Evolutionary conservation across 257 asterid genomes (phyloP).

Genomic region (Osmanthus fragrans): DNA sequence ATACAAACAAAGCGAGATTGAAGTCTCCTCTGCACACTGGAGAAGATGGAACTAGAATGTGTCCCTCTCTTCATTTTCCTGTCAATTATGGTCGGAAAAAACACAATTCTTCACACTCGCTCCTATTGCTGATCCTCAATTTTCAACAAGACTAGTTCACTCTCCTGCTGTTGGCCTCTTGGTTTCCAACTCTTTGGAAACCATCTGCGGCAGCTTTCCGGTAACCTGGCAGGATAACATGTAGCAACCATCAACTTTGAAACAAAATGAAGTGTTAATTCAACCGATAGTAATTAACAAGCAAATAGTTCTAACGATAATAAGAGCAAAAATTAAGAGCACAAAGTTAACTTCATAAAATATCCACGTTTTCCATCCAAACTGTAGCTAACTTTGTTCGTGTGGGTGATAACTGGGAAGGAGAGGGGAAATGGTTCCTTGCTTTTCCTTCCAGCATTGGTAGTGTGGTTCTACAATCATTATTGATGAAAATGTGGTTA

Average conservation of each 20-base stretch:
- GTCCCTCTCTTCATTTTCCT: slow-evolving; percentile 17
- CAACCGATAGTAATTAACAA: background rate
- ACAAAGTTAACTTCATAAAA: too few relatives aligned
- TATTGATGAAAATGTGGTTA: background rate
- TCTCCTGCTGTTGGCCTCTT: slow-evolving; percentile 78
- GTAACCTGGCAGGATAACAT: slow-evolving; percentile 58
- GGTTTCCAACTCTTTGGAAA: slow-evolving; percentile 68
- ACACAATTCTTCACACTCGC: slow-evolving; percentile 1
- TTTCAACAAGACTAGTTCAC: slow-evolving; percentile 70
- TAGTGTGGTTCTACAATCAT: slow-evolving; percentile 7
- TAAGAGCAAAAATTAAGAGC: background rate
- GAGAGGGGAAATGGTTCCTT: background rate
- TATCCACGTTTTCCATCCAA: background rate
- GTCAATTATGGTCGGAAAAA: slow-evolving; percentile 27
- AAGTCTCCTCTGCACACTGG: background rate
- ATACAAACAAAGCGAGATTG: too few relatives aligned
- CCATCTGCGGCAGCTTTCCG: slow-evolving; percentile 77
- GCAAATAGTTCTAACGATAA: background rate
- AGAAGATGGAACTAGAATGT: background rate
- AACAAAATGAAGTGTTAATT: slow-evolving; percentile 10
- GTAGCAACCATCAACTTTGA: background rate
- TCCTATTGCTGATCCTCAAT: slow-evolving; percentile 44
- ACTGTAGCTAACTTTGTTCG: background rate
- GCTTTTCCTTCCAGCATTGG: background rate
- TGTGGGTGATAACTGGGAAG: background rate